Conservation (phyloP, 2,329 filamentous ascomycete genomes). For the Aspergillus melleus region DNA sequence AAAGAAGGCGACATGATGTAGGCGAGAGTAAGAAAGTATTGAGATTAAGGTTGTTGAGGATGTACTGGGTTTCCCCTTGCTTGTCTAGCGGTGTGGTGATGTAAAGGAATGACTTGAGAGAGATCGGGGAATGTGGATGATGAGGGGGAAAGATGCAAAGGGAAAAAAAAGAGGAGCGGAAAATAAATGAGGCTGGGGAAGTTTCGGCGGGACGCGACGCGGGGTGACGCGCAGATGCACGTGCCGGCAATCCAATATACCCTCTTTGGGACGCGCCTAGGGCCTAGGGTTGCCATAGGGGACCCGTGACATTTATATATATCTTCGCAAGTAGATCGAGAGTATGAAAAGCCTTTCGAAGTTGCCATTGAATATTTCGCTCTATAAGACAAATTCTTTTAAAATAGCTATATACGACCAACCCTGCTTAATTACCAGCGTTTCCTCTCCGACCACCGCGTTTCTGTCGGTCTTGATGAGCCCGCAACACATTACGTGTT, state of each 20-base stretch:
- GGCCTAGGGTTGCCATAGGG: slow-evolving; percentile 1
- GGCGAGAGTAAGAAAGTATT: neutral
- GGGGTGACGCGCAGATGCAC: slow-evolving; percentile 22
- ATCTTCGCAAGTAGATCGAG: neutral
- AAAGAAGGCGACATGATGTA: slow-evolving; percentile 19
- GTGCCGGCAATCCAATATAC: slow-evolving; percentile 22
- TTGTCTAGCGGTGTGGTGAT: neutral
- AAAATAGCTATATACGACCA: neutral
- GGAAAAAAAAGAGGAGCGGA: slow-evolving; percentile 3
- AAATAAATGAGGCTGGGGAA: slow-evolving; percentile 17
- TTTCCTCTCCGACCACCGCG: slow-evolving; percentile 81
- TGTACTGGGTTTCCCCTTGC: neutral
- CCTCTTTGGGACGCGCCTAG: slow-evolving; percentile 17
- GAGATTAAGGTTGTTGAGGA: neutral
- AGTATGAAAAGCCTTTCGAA: neutral
- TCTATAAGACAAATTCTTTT: neutral
- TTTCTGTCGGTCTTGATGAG: slow-evolving; percentile 80
- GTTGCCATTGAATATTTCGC: neutral
- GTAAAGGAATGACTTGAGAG: neutral
- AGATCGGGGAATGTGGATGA: slow-evolving; percentile 4
- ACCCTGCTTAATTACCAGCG: slow-evolving; percentile 34
- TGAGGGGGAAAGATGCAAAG: slow-evolving; percentile 8
- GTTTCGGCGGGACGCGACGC: slow-evolving; percentile 23
- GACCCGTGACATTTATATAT: neutral
- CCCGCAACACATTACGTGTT: slow-evolving; percentile 75